Conservation (phyloP, 2,329 filamentous ascomycete species). For the Hysterium pulicare region DNA sequence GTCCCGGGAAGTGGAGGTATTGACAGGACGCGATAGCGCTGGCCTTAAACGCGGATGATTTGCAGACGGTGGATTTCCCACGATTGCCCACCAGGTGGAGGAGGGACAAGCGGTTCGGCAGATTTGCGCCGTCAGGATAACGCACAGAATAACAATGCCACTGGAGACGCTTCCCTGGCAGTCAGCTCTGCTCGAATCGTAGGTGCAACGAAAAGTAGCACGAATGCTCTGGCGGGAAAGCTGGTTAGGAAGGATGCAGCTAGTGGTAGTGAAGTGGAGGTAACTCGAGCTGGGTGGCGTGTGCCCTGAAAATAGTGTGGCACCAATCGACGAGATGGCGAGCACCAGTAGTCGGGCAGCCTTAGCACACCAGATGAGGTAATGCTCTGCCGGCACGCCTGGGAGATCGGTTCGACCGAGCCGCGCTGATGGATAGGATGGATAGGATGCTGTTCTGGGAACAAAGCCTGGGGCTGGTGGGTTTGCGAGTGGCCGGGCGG, state of each 20-base stretch:
- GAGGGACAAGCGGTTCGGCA: conserved; percentile 36
- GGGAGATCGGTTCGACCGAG: conserved; percentile 33
- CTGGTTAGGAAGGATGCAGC: conserved; percentile 27
- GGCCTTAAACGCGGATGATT: conserved; percentile 48
- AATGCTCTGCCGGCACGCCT: conserved; percentile 24
- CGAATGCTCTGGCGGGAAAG: conserved; percentile 20
- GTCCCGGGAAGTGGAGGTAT: conserved; percentile 33
- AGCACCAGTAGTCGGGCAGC: conserved; percentile 24
- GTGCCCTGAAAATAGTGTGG: conserved; percentile 36
- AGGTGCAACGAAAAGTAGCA: conserved; percentile 37
- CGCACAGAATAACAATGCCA: conserved; percentile 37
- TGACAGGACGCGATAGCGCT: conserved; percentile 41
- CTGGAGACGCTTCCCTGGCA: conserved; percentile 14
- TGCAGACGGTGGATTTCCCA: conserved; percentile 43
- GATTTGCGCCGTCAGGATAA: conserved; percentile 39
- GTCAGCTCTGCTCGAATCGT: conserved; percentile 28
- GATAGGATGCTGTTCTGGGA: conserved; percentile 25
- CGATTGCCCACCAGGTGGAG: conserved; percentile 28
- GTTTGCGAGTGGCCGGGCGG: background rate
- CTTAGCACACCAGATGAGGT: conserved; percentile 37
- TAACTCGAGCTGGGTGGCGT: conserved; percentile 29
- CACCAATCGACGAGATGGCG: conserved; percentile 27
- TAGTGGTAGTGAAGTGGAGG: conserved; percentile 28
- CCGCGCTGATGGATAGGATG: conserved; percentile 32
- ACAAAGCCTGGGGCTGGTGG: conserved; percentile 4